These are phyloP conservation scores for Pichia paraexigua DNA, from an alignment of 805 yeast species.

Conservation along the genomic window DNA sequence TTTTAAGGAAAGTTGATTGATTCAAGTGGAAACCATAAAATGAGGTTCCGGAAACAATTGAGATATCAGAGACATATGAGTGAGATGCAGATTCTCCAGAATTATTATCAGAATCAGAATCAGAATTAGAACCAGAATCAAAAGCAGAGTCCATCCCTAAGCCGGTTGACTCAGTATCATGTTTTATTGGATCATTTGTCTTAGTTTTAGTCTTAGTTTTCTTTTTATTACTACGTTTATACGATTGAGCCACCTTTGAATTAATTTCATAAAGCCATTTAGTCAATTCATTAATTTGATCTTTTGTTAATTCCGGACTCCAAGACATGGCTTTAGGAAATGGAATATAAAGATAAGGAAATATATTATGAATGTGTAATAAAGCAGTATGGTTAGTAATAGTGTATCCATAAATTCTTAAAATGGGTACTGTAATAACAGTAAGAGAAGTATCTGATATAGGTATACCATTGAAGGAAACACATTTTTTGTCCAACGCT, in stretches of 20 bases:
- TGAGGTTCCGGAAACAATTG: constrained; percentile 65
- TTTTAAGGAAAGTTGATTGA: constrained; percentile 55
- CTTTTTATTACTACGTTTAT: not conserved
- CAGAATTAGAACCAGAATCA: not conserved
- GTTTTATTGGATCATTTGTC: not conserved
- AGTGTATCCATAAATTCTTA: constrained; percentile 69
- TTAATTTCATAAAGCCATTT: constrained; percentile 13
- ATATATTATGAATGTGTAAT: constrained; percentile 76
- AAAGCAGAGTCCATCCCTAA: not conserved
- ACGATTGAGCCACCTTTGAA: not conserved
- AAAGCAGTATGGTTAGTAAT: constrained; percentile 50
- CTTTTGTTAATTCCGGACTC: constrained; percentile 16
- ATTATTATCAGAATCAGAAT: constrained; percentile 8
- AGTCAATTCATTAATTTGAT: constrained; percentile 27
- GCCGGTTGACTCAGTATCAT: constrained; percentile 8
- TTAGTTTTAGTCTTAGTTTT: not conserved
- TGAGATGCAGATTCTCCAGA: constrained; percentile 1
- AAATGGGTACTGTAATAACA: constrained; percentile 57
- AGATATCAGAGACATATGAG: constrained; percentile 46
- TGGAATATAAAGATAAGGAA: constrained; percentile 71
- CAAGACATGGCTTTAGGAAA: constrained; percentile 36
- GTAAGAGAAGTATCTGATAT: not conserved
- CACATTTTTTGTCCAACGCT: constrained; percentile 38
- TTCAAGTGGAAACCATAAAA: constrained; percentile 80
- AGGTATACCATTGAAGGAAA: constrained; percentile 23